Percentiles rank a stretch among this genome's conserved stretches.
phyloP scores from a whole-genome alignment of 768 basidiomycete species.

The Phylloporus rhodoxanthus region DNA sequence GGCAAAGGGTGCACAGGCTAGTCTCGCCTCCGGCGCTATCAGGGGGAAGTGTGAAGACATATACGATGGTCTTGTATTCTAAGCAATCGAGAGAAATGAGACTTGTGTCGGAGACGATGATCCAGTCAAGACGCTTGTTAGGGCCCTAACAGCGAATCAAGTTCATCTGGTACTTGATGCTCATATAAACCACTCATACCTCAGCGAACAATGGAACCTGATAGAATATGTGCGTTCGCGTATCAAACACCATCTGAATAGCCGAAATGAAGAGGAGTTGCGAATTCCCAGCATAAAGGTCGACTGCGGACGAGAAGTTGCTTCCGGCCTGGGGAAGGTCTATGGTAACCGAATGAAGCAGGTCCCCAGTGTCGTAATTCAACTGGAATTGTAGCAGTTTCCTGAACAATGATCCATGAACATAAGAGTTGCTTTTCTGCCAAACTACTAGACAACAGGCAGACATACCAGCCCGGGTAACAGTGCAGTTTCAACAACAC shows the following conservation, averaged over 20 bases:
- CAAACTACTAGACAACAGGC: too few species aligned
- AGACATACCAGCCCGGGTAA: not conserved
- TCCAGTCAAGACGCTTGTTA: not conserved
- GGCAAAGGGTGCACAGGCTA: not conserved
- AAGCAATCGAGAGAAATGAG: not conserved
- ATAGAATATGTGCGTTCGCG: not conserved
- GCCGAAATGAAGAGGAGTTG: not conserved
- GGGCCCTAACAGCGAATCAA: not conserved
- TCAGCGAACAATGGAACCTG: accelerated
- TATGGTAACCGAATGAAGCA: not conserved
- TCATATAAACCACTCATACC: constrained; percentile 11
- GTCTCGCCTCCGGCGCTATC: not conserved
- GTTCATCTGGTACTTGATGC: not conserved
- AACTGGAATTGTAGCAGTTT: not conserved
- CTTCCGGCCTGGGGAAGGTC: not conserved
- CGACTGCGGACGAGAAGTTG: accelerated
- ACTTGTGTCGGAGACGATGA: not conserved
- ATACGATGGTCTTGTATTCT: not conserved
- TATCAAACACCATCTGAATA: not conserved
- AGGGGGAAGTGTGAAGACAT: not conserved
- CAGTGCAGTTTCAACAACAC: not conserved
- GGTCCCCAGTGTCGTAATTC: not conserved
- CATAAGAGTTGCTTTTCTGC: too few species aligned
- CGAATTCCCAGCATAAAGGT: not conserved
- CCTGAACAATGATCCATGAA: not conserved